phyloP scores from a whole-genome alignment of 2,329 filamentous ascomycete genomes.

The Geosmithia morbida region DNA sequence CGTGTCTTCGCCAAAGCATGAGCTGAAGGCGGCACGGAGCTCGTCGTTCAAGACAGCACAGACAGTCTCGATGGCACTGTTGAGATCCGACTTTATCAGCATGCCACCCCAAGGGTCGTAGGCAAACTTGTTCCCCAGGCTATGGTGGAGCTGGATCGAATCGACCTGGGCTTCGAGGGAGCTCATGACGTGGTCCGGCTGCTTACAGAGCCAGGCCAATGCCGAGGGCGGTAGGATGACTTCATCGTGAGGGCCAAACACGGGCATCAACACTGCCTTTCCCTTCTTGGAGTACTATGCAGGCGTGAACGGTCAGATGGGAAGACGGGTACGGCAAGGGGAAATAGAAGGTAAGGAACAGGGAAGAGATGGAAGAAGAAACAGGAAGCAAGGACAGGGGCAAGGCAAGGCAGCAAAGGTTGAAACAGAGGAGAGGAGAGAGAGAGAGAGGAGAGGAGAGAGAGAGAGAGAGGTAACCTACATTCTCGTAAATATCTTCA shows the following conservation, averaged over 20 bases:
- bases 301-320: background rate
- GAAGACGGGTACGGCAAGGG: background rate
- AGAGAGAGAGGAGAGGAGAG: too few relatives aligned
- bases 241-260: slow-evolving; percentile 21
- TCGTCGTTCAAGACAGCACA: slow-evolving; percentile 19
- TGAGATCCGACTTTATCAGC: slow-evolving; percentile 20
- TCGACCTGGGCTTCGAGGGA: slow-evolving; percentile 20
- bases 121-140: slow-evolving; percentile 19
- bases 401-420: too few relatives aligned
- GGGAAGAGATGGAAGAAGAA: background rate
- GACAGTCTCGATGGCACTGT: slow-evolving; percentile 16
- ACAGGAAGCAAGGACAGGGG: background rate
- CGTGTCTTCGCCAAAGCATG: slow-evolving; percentile 16
- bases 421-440: background rate
- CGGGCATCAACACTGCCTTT: slow-evolving; percentile 24
- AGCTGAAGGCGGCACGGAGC: slow-evolving; percentile 16
- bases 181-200: slow-evolving; percentile 21
- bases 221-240: slow-evolving; percentile 24
- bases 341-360: background rate
- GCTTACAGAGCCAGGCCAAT: slow-evolving; percentile 22
- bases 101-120: slow-evolving; percentile 18
- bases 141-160: slow-evolving; percentile 19
- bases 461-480: slow-evolving; percentile 2
- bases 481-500: slow-evolving; percentile 14
- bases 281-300: slow-evolving; percentile 25